Base-by-base conservation (phyloP, 192 early-diverging fungal species). In the Dissophora globulifera region DNA sequence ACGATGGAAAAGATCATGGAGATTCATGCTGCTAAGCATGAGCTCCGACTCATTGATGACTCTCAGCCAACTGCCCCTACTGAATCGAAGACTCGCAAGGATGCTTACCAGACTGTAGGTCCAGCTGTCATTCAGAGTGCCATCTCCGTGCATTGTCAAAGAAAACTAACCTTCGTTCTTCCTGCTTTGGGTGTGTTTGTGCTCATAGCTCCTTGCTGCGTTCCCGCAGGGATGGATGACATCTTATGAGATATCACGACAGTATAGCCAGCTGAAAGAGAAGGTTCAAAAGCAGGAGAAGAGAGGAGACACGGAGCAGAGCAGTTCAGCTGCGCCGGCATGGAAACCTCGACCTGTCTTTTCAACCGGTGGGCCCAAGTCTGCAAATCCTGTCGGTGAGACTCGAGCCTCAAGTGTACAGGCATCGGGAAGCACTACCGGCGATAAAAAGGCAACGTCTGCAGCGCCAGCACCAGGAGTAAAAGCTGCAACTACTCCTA, bases 191-290 rank as follows among this genome's bases (percentile, higher is more conserved):
- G n/a, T 57, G 19, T 25, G 1, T n/a, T 26, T 7, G 35, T 29
- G 16, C n/a, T 19, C 17, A 49, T 48, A 87, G 85, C 33, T 87
- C 4, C 35, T 84, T 20, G 50, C 42, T 5, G 60, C 76, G 13
- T 87, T 82, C 56, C 85, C 85, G n/a, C 47, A 50, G 0, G 78
- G 70, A 27, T 85, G 83, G 83, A 87, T 85, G 81, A 82, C 82
- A 0, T 80, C 85, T 9, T 83, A 85, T 17, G 85, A 87, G 29
- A 85, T 87, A 26, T 82, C 80, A 2, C 69, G 82, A 2, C 80
- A 85, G 27, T 85, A 85, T 47, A 86, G 85, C 52, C 78, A 79
- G 45, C 63, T 81, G 23, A 85, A 85, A 47, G 49, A 74, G 12
- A 67, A 72, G 31, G 69, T 71, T 10, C 79, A 80, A 30, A 80